Percentiles rank a stretch among this genome's conserved stretches.
These are phyloP conservation scores for Gossypium gossypioides DNA, from an alignment of 441 rosid species.

Conservation along the genomic window DNA sequence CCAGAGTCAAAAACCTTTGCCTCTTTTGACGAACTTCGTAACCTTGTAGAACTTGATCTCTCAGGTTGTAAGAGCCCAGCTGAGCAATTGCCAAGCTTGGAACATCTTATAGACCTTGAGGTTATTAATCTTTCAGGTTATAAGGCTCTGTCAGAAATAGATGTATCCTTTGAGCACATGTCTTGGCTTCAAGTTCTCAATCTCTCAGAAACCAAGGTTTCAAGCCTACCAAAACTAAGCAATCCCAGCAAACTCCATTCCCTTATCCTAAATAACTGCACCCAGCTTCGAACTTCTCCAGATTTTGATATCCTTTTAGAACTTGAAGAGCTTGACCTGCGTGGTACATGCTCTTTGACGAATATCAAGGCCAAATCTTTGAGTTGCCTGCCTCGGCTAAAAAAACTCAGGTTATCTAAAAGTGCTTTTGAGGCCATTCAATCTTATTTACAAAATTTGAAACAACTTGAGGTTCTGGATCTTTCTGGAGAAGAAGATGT, in stretches of 20 bases:
- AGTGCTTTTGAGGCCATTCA: background rate
- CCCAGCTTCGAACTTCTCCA: slow-evolving; percentile 15
- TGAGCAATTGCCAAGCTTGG: slow-evolving; percentile 28
- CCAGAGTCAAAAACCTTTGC: slow-evolving; percentile 5
- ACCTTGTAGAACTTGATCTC: slow-evolving; percentile 20
- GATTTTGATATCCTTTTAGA: background rate
- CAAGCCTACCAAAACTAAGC: slow-evolving; percentile 22
- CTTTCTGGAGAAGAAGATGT: slow-evolving; percentile 16
- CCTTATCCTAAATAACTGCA: slow-evolving; percentile 28
- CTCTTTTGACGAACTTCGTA: background rate
- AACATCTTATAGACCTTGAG: slow-evolving; percentile 26
- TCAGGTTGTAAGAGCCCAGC: slow-evolving; percentile 14
- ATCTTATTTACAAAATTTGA: slow-evolving; percentile 6
- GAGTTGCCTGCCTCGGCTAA: slow-evolving; percentile 9
- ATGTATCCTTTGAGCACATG: slow-evolving; percentile 29
- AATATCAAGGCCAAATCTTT: slow-evolving; percentile 12
- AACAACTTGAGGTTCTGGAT: slow-evolving; percentile 22
- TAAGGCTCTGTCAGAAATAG: slow-evolving; percentile 18
- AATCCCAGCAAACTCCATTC: slow-evolving; percentile 15
- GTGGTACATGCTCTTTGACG: slow-evolving; percentile 19
- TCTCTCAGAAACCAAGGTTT: slow-evolving; percentile 34
- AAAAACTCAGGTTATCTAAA: slow-evolving; percentile 19
- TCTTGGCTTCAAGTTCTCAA: slow-evolving; percentile 26
- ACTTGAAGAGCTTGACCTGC: slow-evolving; percentile 21
- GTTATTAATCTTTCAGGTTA: slow-evolving; percentile 46